These are phyloP conservation scores for Discostella stelligeroides DNA, from an alignment of 108 stramenopile genomes.

Conservation along the genomic window DNA sequence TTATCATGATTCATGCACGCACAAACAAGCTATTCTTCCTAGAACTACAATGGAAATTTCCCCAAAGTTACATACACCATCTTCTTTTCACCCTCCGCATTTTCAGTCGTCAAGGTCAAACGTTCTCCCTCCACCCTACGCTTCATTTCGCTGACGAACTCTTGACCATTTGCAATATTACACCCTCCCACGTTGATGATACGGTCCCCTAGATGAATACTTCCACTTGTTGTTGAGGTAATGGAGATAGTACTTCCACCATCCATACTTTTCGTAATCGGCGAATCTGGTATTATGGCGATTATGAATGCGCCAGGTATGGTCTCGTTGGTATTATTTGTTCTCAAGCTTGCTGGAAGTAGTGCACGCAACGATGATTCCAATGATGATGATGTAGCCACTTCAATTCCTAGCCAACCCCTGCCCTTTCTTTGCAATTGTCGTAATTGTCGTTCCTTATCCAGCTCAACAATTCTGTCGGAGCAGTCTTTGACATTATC, in stretches of 20 bases:
- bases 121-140: conserved; percentile 59
- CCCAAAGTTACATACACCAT: conserved; percentile 69
- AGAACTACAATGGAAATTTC: conserved; percentile 38
- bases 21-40: too few species aligned
- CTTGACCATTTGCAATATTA: conserved; percentile 48
- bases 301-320: conserved; percentile 27
- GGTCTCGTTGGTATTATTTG: not conserved
- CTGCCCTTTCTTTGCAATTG: conserved; percentile 23
- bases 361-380: conserved; percentile 9
- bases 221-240: conserved; percentile 17
- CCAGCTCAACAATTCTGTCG: conserved; percentile 26
- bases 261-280: conserved; percentile 7
- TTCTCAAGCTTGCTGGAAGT: not conserved
- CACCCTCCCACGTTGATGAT: conserved; percentile 68
- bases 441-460: conserved; percentile 25
- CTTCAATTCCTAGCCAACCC: conserved; percentile 42
- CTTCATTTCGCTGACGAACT: conserved; percentile 55
- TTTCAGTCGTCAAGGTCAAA: conserved; percentile 64
- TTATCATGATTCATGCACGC: too few species aligned
- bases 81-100: conserved; percentile 58
- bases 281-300: conserved; percentile 22
- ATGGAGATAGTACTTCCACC: not conserved
- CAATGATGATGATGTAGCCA: conserved; percentile 9
- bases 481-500: conserved; percentile 79
- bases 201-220: conserved; percentile 58